A percentile compares a stretch with the other conserved stretches of the same genome.
These are phyloP conservation scores for Petunia hybrid DNA, from an alignment of 305 asterid species.

Conservation along the genomic window DNA sequence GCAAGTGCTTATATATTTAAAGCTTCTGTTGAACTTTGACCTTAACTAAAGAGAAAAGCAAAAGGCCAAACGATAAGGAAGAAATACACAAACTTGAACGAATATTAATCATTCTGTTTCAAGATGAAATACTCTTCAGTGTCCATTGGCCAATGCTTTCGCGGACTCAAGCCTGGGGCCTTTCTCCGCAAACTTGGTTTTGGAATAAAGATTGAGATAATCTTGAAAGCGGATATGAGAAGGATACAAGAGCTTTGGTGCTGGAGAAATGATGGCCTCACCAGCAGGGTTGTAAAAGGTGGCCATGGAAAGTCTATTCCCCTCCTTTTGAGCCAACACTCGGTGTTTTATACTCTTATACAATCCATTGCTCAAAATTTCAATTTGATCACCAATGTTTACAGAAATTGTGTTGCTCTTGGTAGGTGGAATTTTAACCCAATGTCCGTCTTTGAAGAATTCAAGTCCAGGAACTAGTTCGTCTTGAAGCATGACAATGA, in stretches of 20 bases:
- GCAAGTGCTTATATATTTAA: too few species aligned
- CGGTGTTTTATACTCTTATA: slow-evolving; percentile 24
- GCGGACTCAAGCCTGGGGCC: neutral
- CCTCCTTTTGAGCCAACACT: neutral
- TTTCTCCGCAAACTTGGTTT: neutral
- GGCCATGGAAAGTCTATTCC: neutral
- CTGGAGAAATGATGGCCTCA: neutral
- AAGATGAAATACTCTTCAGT: neutral
- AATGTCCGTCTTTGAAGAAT: slow-evolving; percentile 72
- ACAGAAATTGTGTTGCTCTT: slow-evolving; percentile 65
- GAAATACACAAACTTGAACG: too few species aligned
- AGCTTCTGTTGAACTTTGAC: too few species aligned
- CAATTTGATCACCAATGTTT: slow-evolving; percentile 56
- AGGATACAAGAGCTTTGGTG: slow-evolving; percentile 5
- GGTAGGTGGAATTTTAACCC: slow-evolving; percentile 82
- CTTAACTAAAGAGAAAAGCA: too few species aligned
- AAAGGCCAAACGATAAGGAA: too few species aligned
- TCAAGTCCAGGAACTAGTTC: slow-evolving; percentile 82
- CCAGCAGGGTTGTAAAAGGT: too few species aligned
- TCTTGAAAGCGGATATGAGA: neutral
- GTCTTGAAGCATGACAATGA: slow-evolving; percentile 81
- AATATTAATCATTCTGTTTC: too few species aligned
- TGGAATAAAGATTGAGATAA: neutral
- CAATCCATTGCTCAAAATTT: too few species aligned
- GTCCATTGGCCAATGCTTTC: neutral